Evolutionary conservation across 2,329 filamentous ascomycete species (phyloP).

Genomic region (Fusarium bulbicola): DNA sequence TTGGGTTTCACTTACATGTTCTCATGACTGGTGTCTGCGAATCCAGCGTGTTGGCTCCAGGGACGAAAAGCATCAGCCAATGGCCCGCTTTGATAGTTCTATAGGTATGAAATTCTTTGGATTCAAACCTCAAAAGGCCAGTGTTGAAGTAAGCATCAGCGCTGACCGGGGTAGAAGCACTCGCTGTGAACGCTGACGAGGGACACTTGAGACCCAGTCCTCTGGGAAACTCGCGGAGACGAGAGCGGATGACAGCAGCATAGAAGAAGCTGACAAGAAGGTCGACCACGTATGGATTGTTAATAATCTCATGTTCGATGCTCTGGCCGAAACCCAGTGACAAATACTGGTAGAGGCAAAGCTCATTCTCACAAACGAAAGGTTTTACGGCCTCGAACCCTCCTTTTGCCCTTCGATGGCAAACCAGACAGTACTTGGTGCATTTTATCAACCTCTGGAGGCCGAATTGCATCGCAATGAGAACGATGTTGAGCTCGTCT

Average conservation of each 20-base stretch:
- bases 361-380: conserved; percentile 76
- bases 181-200: conserved; percentile 2
- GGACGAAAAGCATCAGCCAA: conserved; percentile 24
- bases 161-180: background rate
- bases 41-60: background rate
- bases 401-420: conserved; percentile 73
- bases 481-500: conserved; percentile 58
- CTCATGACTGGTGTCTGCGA: conserved; percentile 4
- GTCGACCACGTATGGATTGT: conserved; percentile 84
- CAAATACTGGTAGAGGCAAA: conserved; percentile 92
- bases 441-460: conserved; percentile 81
- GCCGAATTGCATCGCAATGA: conserved; percentile 76
- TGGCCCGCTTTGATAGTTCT: conserved; percentile 29
- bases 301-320: conserved; percentile 84
- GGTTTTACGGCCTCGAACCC: conserved; percentile 78
- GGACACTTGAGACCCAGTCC: conserved; percentile 53
- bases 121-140: conserved; percentile 20
- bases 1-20: conserved; percentile 11
- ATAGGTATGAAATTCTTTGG: conserved; percentile 20
- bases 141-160: conserved; percentile 26
- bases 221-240: conserved; percentile 55
- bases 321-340: conserved; percentile 84
- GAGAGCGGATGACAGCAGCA: conserved; percentile 55
- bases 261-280: conserved; percentile 87
- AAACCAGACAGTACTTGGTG: conserved; percentile 88